These are phyloP conservation scores for Xylaria sp. DNA, from an alignment of 2,329 filamentous ascomycete genomes.

Conservation along the genomic window DNA sequence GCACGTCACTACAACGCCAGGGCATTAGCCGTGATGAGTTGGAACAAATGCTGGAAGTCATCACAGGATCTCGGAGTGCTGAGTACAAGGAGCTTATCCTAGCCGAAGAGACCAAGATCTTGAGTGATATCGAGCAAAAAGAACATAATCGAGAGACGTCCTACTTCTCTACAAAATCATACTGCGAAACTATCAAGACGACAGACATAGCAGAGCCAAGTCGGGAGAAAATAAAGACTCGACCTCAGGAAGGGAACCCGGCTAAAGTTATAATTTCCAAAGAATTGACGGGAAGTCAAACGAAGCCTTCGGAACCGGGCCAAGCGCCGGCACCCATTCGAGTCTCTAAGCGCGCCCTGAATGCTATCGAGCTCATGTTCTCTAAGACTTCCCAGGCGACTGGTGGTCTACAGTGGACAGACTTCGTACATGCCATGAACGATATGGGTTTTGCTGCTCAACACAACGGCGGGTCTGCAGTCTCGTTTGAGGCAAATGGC, in stretches of 20 bases:
- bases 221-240: background rate
- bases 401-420: background rate
- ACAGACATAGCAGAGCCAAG: background rate
- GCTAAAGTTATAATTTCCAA: background rate
- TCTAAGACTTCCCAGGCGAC: background rate
- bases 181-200: too few relatives aligned
- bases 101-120: background rate
- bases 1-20: background rate
- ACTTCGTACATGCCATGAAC: constrained; percentile 4
- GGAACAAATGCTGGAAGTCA: background rate
- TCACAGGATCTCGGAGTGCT: background rate
- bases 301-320: background rate
- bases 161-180: background rate
- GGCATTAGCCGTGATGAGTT: background rate
- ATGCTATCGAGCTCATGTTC: constrained; percentile 7
- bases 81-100: background rate
- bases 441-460: constrained; percentile 10
- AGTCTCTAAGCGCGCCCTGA: background rate
- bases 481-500: constrained; percentile 10
- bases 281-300: background rate
- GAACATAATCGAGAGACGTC: background rate
- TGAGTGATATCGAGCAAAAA: background rate
- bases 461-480: constrained; percentile 7
- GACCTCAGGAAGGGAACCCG: background rate
- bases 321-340: background rate